These are phyloP conservation scores for Sporothrix mexicana DNA, from an alignment of 2,329 filamentous ascomycete genomes.

Conservation along the genomic window DNA sequence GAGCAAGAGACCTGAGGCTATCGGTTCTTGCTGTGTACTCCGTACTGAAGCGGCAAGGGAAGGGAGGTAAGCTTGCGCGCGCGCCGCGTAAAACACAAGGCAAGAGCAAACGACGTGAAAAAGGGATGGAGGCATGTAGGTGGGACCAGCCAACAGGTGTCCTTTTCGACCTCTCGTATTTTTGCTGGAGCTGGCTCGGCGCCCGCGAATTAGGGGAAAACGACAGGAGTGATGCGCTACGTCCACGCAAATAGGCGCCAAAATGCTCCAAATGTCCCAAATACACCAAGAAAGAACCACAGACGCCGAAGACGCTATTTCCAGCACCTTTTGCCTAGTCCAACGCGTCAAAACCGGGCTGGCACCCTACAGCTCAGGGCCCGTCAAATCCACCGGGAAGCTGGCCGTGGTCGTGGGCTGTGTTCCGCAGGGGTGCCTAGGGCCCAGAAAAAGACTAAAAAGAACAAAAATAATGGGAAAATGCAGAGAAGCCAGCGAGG, in stretches of 20 bases:
- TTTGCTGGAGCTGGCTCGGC: conserved; percentile 8
- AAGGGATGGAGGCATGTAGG: conserved; percentile 20
- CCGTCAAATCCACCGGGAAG: background rate
- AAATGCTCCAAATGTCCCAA: background rate
- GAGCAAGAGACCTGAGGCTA: background rate
- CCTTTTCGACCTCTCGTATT: conserved; percentile 30
- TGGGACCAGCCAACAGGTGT: conserved; percentile 32
- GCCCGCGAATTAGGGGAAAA: background rate
- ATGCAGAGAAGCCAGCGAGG: too few relatives aligned
- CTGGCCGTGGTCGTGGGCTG: conserved; percentile 13
- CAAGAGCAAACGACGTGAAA: conserved; percentile 23
- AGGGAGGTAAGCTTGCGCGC: conserved; percentile 24
- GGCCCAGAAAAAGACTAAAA: background rate
- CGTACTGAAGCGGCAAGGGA: background rate
- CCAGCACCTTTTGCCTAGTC: background rate
- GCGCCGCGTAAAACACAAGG: conserved; percentile 28
- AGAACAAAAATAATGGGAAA: too few relatives aligned
- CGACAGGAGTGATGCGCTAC: conserved; percentile 3
- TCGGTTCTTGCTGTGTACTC: too few relatives aligned
- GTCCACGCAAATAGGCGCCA: background rate
- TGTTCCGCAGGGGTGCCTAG: conserved; percentile 14
- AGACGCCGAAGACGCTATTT: background rate
- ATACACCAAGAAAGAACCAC: too few relatives aligned
- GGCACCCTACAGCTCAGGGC: background rate
- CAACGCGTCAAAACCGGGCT: conserved; percentile 19